Conservation (phyloP, 2,329 filamentous ascomycete genomes). For the Aquanectria penicillioides region DNA sequence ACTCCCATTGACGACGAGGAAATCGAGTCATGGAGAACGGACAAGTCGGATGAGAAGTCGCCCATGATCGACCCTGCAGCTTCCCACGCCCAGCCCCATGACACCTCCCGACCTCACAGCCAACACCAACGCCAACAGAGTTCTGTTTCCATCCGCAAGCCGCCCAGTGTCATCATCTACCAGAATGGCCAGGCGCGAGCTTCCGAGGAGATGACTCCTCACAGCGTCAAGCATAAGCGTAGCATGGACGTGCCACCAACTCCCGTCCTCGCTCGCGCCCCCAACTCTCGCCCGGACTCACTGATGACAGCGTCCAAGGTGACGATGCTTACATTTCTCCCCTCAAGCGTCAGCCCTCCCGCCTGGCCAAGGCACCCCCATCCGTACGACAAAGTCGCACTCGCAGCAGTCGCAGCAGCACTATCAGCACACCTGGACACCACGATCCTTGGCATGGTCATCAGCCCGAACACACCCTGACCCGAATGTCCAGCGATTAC, state of each 20-base stretch:
- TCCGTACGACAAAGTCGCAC: constrained; percentile 50
- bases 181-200: constrained; percentile 44
- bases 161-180: constrained; percentile 66
- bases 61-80: constrained; percentile 40
- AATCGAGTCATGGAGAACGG: constrained; percentile 70
- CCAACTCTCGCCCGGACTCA: constrained; percentile 72
- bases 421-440: constrained; percentile 52
- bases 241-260: constrained; percentile 59
- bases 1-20: constrained; percentile 73
- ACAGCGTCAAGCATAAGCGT: constrained; percentile 48
- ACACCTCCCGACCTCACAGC: not conserved
- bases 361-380: constrained; percentile 61
- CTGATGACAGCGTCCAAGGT: constrained; percentile 69
- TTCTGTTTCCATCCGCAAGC: constrained; percentile 54
- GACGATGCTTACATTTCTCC: constrained; percentile 67
- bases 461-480: constrained; percentile 44
- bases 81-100: constrained; percentile 3
- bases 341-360: constrained; percentile 63
- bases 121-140: constrained; percentile 43
- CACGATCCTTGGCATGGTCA: constrained; percentile 53
- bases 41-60: constrained; percentile 45
- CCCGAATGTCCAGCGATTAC: constrained; percentile 48
- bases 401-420: constrained; percentile 58
- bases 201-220: constrained; percentile 44
- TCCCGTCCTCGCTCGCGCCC: constrained; percentile 66